Base-by-base conservation (phyloP, 2,329 filamentous ascomycete genomes). In the Dactylellina sp. region DNA sequence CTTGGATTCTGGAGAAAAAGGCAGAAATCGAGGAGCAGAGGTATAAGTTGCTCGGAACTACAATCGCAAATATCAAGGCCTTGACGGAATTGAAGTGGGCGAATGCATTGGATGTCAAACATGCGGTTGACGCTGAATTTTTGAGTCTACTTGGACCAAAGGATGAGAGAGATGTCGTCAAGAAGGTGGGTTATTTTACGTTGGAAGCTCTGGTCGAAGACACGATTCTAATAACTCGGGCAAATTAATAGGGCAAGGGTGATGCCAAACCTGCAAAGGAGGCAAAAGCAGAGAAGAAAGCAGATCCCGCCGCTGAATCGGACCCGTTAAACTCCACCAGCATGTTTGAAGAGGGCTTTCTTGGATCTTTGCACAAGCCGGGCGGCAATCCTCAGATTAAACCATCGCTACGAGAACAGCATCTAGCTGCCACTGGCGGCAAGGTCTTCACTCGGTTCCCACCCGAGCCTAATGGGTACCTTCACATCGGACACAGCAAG, bases 401-500 rank as follows among this genome's bases (percentile, higher is more conserved):
- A 20, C 70, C 77, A 1, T 47, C 57, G 25, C 76, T 76, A 25
- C 76, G 76, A 66, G 75, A 78, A 18, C 70, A 75, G 1, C 77
- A 78, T 44, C 53, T 78, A 5, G 75, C 72, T 47, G 72, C 75
- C n/a, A 78, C 77, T 2, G 75, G 76, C 11, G 76, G 77, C 77
- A 82, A 84, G 12, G 88, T 89, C 18, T 81, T 89, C 53, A 93
- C 90, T 2, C 88, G 91, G 77, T 93, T 94, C 79, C 91, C 91
- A 1, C 91, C 91, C 18, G 91, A 94, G 82, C 95, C 95, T 52
- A 98, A 98, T 81, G 95, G 94, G 62, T 97, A 90, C 80, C 86
- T 97, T 7, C 93, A 97, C 80, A 91, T 98, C 77, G 94, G 94
- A 18, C 95, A 98, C 80, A 91, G 91, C 76, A 98, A 98, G 83